Base-by-base conservation (phyloP, 2,329 filamentous ascomycete species). In the Aspergillus sp. region DNA sequence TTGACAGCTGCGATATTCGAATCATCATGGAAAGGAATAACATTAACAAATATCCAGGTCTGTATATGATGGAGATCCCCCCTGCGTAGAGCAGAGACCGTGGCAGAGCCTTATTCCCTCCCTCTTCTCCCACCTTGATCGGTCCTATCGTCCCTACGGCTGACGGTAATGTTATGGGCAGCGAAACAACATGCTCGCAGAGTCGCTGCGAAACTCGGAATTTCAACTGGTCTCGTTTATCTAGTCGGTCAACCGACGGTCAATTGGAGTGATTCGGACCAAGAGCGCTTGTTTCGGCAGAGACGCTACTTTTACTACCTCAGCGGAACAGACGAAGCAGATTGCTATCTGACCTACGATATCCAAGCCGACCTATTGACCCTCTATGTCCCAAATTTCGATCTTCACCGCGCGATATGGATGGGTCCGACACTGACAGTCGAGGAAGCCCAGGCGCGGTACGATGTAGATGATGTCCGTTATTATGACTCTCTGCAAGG, bases 361-460 rank as follows among this genome's bases (percentile, higher is more conserved):
- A 74, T 82, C 47, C 62, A 65, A 29, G 68, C 68, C 8, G 85
- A 90, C 60, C 68, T 71, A 19, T 76, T 93, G 44, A 80, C 77
- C 5, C 77, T 91, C 27, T 93, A 85, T 77, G 81, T 91, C 38
- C 86, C 86, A 2, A 78, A 80, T 53, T 79, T 83, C 50, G 79
- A 86, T 51, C 79, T 69, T n/a, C 64, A 58, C 42, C 61, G 58
- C 31, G 65, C 66, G 19, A 64, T 71, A 41, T 70, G 66, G 65
- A 69, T 66, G 60, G 67, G 68, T 1, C 67, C 66, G 9, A 69
- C 67, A 5, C 48, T 70, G 7, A 62, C 62, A 5, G 50, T 56
- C 8, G 75, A 82, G 10, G 80, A 87, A 45, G 84, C 83, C 45
- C 69, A 79, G 51, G 51, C 69, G 2, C 73, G 69, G 43, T 83